Conservation (phyloP, 768 basidiomycete genomes). For the Leccinum uliginosum region DNA sequence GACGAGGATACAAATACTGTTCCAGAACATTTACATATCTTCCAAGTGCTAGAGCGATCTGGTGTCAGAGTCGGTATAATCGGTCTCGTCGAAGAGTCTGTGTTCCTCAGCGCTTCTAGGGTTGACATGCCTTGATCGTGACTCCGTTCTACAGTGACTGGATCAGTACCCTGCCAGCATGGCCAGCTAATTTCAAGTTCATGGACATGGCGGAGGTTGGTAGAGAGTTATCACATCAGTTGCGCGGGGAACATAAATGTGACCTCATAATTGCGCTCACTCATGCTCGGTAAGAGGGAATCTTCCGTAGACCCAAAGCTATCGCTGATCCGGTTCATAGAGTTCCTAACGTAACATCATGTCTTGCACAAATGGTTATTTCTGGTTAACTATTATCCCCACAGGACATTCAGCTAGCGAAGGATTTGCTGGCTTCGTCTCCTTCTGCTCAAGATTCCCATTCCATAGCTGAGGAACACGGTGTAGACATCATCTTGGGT, state of each 20-base stretch:
- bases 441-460: constrained; percentile 44
- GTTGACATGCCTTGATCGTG: background rate
- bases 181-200: constrained; percentile 78
- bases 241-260: constrained; percentile 69
- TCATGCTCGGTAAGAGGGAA: constrained; percentile 58
- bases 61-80: constrained; percentile 76
- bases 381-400: constrained; percentile 5
- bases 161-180: constrained; percentile 83
- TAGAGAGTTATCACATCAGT: constrained; percentile 63
- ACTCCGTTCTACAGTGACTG: constrained; percentile 56
- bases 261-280: constrained; percentile 86
- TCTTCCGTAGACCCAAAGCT: background rate
- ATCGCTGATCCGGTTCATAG: constrained; percentile 15
- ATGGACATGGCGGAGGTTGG: constrained; percentile 72
- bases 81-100: constrained; percentile 82
- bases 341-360: constrained; percentile 26
- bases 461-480: constrained; percentile 54
- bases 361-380: background rate
- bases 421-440: constrained; percentile 56
- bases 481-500: constrained; percentile 79
- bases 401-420: constrained; percentile 71
- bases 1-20: constrained; percentile 59
- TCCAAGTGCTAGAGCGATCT: constrained; percentile 60
- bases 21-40: constrained; percentile 61
- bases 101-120: background rate